Evolutionary conservation across 768 basidiomycete species (phyloP), one percentile per base, ranked within the genome.

Genomic region (Gloeophyllum trabeum): DNA sequence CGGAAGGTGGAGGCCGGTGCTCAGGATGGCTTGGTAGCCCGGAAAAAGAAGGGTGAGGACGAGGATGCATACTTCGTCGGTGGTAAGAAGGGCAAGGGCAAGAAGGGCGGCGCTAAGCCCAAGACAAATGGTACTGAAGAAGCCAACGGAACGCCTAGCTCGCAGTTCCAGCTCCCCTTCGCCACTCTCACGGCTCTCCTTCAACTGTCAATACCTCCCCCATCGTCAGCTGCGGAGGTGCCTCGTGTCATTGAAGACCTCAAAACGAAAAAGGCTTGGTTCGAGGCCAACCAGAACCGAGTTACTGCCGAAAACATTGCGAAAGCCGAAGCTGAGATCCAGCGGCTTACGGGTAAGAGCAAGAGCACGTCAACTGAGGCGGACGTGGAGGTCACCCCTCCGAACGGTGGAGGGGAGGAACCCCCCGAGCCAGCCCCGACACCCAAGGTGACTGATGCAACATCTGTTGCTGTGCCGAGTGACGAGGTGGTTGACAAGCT

Each of bases 201-300:
- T 44, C 66, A 75, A 13, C 70, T 98, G 32, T 89, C 90, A 24
- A 98, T 99, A 53, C 81, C 91, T 20, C 87, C 92, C 20, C 96
- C 96, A 0, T 69, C 76, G 14, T 81, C 81, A 7, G 60, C 71
- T 32, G 65, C 70, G 4, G 93, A 99, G 48, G 72, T 92, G 24
- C 73, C 80, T 42, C 84, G 89, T 41, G 76, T 90, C 37, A 69
- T 98, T 43, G 85, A 88, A 54, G 88, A 96, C 58, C 71, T 99
- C 44, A 84, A 84, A 61, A 87, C 77, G 40, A 99, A 98, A 73
- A 92, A 92, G 66, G 71, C 80, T 19, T 98, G 92, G 91, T 96
- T 79, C 54, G 79, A 84, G 58, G 93, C 87, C 24, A 98, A 98
- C 64, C 91, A 93, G 61, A 75, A 73, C 21, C 77, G 76, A 19